phyloP scores from a whole-genome alignment of 2,329 filamentous ascomycete species.

The Colletotrichum sp. region DNA sequence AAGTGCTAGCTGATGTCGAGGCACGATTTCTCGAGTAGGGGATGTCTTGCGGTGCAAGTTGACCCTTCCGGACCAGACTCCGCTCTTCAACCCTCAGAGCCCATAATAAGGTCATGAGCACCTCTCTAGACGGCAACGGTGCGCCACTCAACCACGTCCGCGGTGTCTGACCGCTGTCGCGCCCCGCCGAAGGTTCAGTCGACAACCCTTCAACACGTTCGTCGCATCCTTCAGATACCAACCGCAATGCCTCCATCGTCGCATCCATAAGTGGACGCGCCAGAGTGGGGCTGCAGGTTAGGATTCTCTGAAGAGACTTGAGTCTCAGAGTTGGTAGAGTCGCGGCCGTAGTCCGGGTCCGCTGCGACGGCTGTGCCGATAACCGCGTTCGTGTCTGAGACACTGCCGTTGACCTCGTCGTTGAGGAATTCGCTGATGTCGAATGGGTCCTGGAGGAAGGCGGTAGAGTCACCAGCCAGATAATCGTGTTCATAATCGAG shows the following conservation, averaged over 20 bases:
- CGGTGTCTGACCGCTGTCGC: conserved; percentile 39
- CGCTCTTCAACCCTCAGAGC: conserved; percentile 47
- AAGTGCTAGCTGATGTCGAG: background rate
- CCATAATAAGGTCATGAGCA: conserved; percentile 54
- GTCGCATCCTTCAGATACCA: conserved; percentile 64
- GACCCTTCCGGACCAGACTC: conserved; percentile 29
- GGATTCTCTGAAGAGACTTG: conserved; percentile 67
- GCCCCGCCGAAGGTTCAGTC: conserved; percentile 38
- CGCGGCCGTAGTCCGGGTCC: conserved; percentile 57
- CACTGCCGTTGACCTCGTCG: conserved; percentile 51
- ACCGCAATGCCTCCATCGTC: conserved; percentile 77
- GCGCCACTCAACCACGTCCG: conserved; percentile 41
- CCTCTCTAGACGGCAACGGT: conserved; percentile 51
- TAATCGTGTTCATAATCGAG: conserved; percentile 70
- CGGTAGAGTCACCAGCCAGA: conserved; percentile 66
- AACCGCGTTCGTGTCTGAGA: conserved; percentile 54
- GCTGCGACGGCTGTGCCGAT: conserved; percentile 54
- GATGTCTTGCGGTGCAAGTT: background rate
- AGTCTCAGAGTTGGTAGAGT: conserved; percentile 64
- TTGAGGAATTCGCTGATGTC: conserved; percentile 62
- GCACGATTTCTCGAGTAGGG: background rate
- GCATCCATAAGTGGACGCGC: conserved; percentile 77
- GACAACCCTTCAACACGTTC: conserved; percentile 46
- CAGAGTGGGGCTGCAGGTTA: conserved; percentile 76
- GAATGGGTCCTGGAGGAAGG: conserved; percentile 51